These are phyloP conservation scores for Didymella glomerata DNA, from an alignment of 2,329 filamentous ascomycete species.

Conservation along the genomic window DNA sequence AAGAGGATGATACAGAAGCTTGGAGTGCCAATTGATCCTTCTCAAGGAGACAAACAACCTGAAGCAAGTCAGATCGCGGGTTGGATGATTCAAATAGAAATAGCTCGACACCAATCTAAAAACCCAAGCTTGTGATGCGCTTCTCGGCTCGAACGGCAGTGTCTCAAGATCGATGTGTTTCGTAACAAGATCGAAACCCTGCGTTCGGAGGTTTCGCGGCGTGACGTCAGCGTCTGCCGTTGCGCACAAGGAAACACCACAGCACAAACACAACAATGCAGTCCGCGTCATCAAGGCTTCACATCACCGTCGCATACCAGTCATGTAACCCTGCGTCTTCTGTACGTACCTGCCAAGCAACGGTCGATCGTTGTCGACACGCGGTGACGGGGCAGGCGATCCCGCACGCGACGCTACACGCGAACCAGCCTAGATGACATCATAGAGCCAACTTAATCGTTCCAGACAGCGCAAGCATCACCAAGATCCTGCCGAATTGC, in stretches of 20 bases:
- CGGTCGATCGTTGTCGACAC: conserved; percentile 9
- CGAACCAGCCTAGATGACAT: conserved; percentile 11
- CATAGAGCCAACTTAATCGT: conserved; percentile 9
- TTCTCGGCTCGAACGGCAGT: conserved; percentile 19
- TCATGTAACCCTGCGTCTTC: background rate
- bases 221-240: conserved; percentile 13
- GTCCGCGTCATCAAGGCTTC: background rate
- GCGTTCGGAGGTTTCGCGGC: conserved; percentile 11
- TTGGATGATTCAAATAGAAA: background rate
- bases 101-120: background rate
- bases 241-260: background rate
- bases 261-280: background rate
- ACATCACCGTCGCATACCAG: background rate
- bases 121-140: conserved; percentile 3
- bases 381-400: conserved; percentile 3
- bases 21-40: background rate
- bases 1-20: background rate
- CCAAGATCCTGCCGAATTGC: conserved; percentile 5
- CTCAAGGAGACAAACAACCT: background rate
- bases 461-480: conserved; percentile 18
- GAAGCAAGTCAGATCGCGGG: background rate
- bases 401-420: conserved; percentile 11
- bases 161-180: conserved; percentile 4
- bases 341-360: conserved; percentile 16
- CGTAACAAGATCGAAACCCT: conserved; percentile 3